These are phyloP conservation scores for Pezicula carpinea DNA, from an alignment of 2,329 filamentous ascomycete species.

Conservation along the genomic window DNA sequence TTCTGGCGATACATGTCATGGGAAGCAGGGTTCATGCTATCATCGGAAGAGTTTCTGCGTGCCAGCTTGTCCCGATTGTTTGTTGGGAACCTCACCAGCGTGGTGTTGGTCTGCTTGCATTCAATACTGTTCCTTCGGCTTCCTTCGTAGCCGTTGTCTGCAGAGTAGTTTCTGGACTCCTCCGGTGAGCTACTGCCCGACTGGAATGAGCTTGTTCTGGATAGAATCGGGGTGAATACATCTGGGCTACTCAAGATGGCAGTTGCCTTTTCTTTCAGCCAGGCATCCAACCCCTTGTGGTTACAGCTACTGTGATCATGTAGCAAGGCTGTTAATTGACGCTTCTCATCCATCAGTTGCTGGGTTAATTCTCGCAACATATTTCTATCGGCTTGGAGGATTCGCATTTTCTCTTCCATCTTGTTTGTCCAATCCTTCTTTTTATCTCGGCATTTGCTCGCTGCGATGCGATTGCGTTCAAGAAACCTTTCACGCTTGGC, in stretches of 20 bases:
- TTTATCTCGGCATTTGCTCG: conserved; percentile 70
- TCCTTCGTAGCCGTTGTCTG: too few relatives aligned
- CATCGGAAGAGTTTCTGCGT: too few relatives aligned
- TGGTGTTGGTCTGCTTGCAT: too few relatives aligned
- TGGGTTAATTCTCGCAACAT: not conserved
- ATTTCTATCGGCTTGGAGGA: not conserved
- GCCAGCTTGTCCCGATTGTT: too few relatives aligned
- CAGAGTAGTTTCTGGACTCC: too few relatives aligned
- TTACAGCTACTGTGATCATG: not conserved
- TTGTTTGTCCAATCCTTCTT: conserved; percentile 40
- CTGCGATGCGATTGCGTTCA: conserved; percentile 67
- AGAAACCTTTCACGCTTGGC: conserved; percentile 39
- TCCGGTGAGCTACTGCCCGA: too few relatives aligned
- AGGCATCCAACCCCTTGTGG: not conserved
- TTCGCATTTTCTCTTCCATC: not conserved
- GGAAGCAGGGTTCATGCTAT: too few relatives aligned
- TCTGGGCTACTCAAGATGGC: not conserved
- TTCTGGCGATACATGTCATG: too few relatives aligned
- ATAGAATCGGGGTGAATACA: too few relatives aligned
- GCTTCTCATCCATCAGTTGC: not conserved
- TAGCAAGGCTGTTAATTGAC: not conserved
- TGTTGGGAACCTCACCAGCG: too few relatives aligned
- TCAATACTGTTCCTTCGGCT: too few relatives aligned
- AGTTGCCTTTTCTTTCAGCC: not conserved
- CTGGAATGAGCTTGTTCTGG: too few relatives aligned